Evolutionary conservation across 495 filamentous ascomycete species (phyloP), one percentile per base, ranked within the genome.

Genomic region (Neurospora cerealis): DNA sequence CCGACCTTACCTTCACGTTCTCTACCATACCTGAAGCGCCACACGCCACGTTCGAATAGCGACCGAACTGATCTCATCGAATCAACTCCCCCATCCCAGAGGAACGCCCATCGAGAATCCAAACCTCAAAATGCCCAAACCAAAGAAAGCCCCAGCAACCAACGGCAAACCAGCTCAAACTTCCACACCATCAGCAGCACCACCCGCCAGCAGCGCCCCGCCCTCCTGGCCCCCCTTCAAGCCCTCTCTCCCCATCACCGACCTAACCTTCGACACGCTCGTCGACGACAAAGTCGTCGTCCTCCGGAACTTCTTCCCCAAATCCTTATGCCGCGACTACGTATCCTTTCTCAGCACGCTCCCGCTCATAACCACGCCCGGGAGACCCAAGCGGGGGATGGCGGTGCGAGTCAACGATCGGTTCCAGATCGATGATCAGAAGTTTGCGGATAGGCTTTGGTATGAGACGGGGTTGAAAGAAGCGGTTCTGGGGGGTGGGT

Each of bases 381-480:
- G 90, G 0, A 90, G 90, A 69, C 94, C 95, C 8, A 96, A 94
- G 83, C 90, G 89, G 75, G 95, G 93, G 62, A 90, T 96, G 54
- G 95, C 95, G 1, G 82, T 95, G 37, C 86, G 95, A 24, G 92
- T 97, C 54, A 98, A 98, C 80, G 95, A 98, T 79, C 90, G 95
- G 38, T 96, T 92, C 80, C 93, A 97, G 83, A 85, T 96, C 48
- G 85, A 93, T 41, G 95, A 98, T 83, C 80, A 86, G 37, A 79
- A 70, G 10, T 97, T 97, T 78, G 92, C 95, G 4, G 86, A 92
- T 78, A 84, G 85, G 72, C 78, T 97, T 36, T 98, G 93, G 93
- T 82, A 81, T 15, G 84, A 86, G 76, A 91, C 90, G 5, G 87
- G 87, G 3, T 80, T 93, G 42, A 85, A 83, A 69, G 86, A 90